phyloP scores from a whole-genome alignment of 2,329 filamentous ascomycete genomes.

The Geoglossum cookeanum region DNA sequence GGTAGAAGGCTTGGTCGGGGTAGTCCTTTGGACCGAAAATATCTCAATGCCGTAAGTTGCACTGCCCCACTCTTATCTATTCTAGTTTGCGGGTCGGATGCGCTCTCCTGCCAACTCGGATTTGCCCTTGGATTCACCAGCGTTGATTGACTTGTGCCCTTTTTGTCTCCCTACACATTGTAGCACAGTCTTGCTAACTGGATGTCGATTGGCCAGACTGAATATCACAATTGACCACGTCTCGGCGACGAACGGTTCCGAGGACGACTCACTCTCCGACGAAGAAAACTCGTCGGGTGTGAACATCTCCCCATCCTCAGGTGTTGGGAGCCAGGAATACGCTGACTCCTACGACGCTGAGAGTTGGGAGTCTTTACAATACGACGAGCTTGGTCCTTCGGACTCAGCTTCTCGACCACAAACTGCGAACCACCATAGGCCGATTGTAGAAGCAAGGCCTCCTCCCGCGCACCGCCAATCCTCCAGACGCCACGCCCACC shows the following conservation, averaged over 20 bases:
- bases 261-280: conserved; percentile 19
- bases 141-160: not conserved
- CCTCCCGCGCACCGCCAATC: conserved; percentile 18
- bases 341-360: conserved; percentile 18
- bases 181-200: not conserved
- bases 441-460: conserved; percentile 16
- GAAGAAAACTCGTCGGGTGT: conserved; percentile 22
- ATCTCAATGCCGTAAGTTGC: conserved; percentile 1
- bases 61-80: not conserved
- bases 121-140: not conserved
- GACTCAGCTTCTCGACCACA: conserved; percentile 35
- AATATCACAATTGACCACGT: conserved; percentile 4
- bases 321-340: conserved; percentile 20
- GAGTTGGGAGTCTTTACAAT: conserved; percentile 19
- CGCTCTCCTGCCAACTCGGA: not conserved
- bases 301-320: conserved; percentile 16
- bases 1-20: not conserved
- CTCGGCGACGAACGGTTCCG: conserved; percentile 4
- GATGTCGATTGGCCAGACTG: not conserved
- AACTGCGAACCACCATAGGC: conserved; percentile 23
- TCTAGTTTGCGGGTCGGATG: not conserved
- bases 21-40: not conserved
- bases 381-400: conserved; percentile 34
- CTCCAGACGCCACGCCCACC: conserved; percentile 17
- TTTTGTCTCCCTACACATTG: not conserved